Evolutionary conservation across 2,329 filamentous ascomycete genomes (phyloP).

Genomic region (Colletotrichum orbiculare): DNA sequence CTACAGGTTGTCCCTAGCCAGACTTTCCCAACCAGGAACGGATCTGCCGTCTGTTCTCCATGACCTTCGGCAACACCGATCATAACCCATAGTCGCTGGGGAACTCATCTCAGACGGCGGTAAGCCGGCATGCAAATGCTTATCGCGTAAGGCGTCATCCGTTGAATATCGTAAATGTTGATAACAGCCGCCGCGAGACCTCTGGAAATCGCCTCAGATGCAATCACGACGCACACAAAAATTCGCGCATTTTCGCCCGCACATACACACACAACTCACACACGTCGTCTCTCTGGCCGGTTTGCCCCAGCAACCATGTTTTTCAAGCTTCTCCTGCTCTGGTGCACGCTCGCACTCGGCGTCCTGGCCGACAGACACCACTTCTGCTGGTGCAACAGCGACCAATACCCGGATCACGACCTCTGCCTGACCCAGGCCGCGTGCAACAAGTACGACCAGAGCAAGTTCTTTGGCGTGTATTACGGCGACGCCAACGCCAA

Average conservation of each 20-base stretch:
- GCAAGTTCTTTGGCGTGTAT: constrained; percentile 14
- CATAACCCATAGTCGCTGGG: background rate
- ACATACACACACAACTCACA: no score
- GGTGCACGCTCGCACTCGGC: background rate
- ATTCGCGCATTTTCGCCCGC: no score
- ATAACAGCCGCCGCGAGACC: background rate
- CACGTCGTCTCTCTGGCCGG: no score
- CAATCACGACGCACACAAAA: no score
- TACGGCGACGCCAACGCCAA: background rate
- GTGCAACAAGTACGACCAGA: constrained; percentile 2
- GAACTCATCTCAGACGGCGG: background rate
- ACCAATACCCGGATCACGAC: background rate
- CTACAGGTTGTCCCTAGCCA: background rate
- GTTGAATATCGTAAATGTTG: background rate
- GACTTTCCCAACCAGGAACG: constrained; percentile 4
- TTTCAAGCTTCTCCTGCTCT: background rate
- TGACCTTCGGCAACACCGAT: constrained; percentile 2
- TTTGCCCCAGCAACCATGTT: background rate
- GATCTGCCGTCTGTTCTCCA: constrained; percentile 1
- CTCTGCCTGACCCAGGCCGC: constrained; percentile 13
- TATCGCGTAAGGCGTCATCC: background rate
- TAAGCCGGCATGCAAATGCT: background rate
- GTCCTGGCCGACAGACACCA: constrained; percentile 15
- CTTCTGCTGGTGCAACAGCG: constrained; percentile 21
- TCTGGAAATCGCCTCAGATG: background rate